Evolutionary conservation across 1,139 yeast genomes (phyloP).

Genomic region (Taphrina pruni): DNA sequence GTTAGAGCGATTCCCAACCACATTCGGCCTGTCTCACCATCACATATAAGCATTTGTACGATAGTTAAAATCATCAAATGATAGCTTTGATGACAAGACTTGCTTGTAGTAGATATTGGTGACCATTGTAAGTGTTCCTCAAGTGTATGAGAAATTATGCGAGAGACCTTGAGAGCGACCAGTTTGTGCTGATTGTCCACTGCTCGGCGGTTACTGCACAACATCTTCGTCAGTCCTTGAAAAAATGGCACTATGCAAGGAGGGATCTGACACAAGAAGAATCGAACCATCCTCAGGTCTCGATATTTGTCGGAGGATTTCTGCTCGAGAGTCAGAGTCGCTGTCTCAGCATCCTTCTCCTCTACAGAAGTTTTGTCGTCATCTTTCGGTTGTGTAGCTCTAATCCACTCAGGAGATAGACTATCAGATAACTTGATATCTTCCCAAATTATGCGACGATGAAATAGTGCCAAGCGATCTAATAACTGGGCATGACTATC

Average conservation of each 20-base stretch:
- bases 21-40: slow-evolving; percentile 11
- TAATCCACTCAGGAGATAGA: slow-evolving; percentile 45
- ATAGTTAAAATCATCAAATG: slow-evolving; percentile 44
- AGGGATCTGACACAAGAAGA: slow-evolving; percentile 49
- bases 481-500: slow-evolving; percentile 43
- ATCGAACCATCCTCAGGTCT: slow-evolving; percentile 49
- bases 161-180: slow-evolving; percentile 50
- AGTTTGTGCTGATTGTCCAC: slow-evolving; percentile 47
- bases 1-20: background rate
- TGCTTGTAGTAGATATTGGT: background rate
- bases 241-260: slow-evolving; percentile 49
- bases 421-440: slow-evolving; percentile 43
- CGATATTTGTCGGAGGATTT: slow-evolving; percentile 47
- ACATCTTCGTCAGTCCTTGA: slow-evolving; percentile 46
- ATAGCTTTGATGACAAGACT: slow-evolving; percentile 41
- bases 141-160: slow-evolving; percentile 49
- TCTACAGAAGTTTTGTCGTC: slow-evolving; percentile 32
- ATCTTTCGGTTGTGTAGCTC: slow-evolving; percentile 45
- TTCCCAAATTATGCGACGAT: slow-evolving; percentile 47
- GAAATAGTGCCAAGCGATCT: slow-evolving; percentile 43
- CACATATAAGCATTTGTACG: slow-evolving; percentile 44
- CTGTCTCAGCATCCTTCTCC: slow-evolving; percentile 47
- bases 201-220: slow-evolving; percentile 47
- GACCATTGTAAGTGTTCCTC: slow-evolving; percentile 47
- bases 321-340: slow-evolving; percentile 46